These are phyloP conservation scores for Pichia sp. DNA, from an alignment of 1,139 yeast genomes.

Conservation along the genomic window DNA sequence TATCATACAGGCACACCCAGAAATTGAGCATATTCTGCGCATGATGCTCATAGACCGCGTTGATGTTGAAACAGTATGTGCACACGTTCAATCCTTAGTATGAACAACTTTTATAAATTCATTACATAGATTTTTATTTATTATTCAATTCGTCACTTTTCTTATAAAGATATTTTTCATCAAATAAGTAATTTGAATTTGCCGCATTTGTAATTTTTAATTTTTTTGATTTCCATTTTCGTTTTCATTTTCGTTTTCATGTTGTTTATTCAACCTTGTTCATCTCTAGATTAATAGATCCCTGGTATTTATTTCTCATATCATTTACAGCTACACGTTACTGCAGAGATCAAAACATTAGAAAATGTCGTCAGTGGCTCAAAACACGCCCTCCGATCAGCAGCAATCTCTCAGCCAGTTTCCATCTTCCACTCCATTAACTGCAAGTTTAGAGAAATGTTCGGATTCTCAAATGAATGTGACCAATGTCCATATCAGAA, in stretches of 20 bases:
- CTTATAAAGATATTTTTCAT: too few relatives aligned
- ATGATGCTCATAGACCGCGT: conserved; percentile 1
- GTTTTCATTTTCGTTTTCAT: not conserved
- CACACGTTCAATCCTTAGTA: not conserved
- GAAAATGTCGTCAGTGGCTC: conserved; percentile 1
- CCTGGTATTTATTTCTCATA: not conserved
- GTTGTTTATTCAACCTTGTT: not conserved
- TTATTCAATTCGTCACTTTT: too few relatives aligned
- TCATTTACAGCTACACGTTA: not conserved
- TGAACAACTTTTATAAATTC: not conserved
- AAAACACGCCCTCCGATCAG: not conserved
- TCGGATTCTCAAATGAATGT: not conserved
- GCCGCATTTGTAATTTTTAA: not conserved
- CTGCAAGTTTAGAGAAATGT: not conserved
- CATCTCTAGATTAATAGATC: not conserved
- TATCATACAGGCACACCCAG: conserved; percentile 9
- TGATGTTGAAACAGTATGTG: not conserved
- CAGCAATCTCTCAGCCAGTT: not conserved
- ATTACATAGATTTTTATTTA: too few relatives aligned
- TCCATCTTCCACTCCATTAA: not conserved
- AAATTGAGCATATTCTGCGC: not conserved
- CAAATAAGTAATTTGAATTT: too few relatives aligned
- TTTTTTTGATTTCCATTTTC: not conserved
- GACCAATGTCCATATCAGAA: not conserved
- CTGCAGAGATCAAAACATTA: not conserved